Conservation (phyloP, 495 filamentous ascomycete species). For the Penicillium coffeae region DNA sequence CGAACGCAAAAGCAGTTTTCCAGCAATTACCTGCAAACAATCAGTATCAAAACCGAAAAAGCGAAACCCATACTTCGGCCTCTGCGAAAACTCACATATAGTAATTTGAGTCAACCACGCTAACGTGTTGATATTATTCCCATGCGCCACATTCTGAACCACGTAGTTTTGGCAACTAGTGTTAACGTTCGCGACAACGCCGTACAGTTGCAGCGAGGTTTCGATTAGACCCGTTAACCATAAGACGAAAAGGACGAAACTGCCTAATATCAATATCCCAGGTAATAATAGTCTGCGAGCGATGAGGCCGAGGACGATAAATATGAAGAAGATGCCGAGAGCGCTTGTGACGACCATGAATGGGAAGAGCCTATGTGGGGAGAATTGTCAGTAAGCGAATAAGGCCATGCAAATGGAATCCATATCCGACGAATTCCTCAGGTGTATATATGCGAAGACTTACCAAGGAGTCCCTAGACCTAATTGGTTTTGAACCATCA, state of each 20-base stretch:
- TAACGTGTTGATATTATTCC: slow-evolving; percentile 66
- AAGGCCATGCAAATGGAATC: slow-evolving; percentile 4
- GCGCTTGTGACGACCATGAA: slow-evolving; percentile 75
- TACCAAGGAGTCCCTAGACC: slow-evolving; percentile 78
- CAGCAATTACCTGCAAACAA: slow-evolving; percentile 46
- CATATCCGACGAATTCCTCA: too few relatives aligned
- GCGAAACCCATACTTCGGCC: not conserved
- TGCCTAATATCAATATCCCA: slow-evolving; percentile 80
- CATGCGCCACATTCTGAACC: slow-evolving; percentile 48
- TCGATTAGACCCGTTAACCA: slow-evolving; percentile 93
- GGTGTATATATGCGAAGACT: too few relatives aligned
- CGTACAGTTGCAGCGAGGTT: slow-evolving; percentile 84
- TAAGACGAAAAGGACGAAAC: slow-evolving; percentile 91
- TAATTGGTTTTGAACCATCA: slow-evolving; percentile 71
- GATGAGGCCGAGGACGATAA: slow-evolving; percentile 68
- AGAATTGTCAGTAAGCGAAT: slow-evolving; percentile 8
- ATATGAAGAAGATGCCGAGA: slow-evolving; percentile 70
- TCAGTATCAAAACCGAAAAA: slow-evolving; percentile 1
- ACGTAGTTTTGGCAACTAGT: slow-evolving; percentile 77
- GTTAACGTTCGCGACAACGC: slow-evolving; percentile 68
- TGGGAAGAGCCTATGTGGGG: slow-evolving; percentile 76
- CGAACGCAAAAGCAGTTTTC: slow-evolving; percentile 60
- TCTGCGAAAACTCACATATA: slow-evolving; percentile 61
- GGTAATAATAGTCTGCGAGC: slow-evolving; percentile 77
- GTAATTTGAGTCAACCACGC: slow-evolving; percentile 84